These are phyloP conservation scores for Solanum sitiens DNA, from an alignment of 257 asterid genomes.

Conservation along the genomic window DNA sequence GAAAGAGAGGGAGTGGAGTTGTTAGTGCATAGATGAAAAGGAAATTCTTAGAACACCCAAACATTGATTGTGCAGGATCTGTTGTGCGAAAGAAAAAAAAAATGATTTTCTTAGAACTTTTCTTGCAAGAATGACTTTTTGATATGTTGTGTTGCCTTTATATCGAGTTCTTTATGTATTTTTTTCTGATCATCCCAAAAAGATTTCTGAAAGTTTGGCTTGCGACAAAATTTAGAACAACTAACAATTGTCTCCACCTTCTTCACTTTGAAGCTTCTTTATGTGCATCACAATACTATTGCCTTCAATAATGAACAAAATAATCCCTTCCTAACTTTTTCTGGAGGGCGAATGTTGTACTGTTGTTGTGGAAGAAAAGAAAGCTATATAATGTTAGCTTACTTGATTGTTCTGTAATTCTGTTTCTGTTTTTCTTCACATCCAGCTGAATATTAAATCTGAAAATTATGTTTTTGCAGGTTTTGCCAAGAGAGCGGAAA, in stretches of 20 bases:
- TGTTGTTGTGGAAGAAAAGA: background rate
- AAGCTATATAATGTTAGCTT: background rate
- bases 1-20: background rate
- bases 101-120: background rate
- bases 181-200: background rate
- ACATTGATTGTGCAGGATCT: background rate
- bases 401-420: background rate
- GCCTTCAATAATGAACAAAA: background rate
- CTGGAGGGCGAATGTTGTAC: background rate
- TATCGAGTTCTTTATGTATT: background rate
- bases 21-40: background rate
- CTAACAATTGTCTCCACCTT: background rate
- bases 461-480: constrained; percentile 22
- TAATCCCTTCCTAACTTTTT: background rate
- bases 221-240: background rate
- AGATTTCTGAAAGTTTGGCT: background rate
- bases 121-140: background rate
- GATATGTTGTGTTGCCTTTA: background rate
- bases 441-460: background rate
- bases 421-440: background rate
- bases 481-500: constrained; percentile 87
- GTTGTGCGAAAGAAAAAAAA: background rate
- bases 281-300: background rate
- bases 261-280: background rate
- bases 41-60: background rate